Evolutionary conservation across 208 protist genomes (phyloP), one percentile per base, ranked within the genome.

Genomic region (Trypanosoma caninum): DNA sequence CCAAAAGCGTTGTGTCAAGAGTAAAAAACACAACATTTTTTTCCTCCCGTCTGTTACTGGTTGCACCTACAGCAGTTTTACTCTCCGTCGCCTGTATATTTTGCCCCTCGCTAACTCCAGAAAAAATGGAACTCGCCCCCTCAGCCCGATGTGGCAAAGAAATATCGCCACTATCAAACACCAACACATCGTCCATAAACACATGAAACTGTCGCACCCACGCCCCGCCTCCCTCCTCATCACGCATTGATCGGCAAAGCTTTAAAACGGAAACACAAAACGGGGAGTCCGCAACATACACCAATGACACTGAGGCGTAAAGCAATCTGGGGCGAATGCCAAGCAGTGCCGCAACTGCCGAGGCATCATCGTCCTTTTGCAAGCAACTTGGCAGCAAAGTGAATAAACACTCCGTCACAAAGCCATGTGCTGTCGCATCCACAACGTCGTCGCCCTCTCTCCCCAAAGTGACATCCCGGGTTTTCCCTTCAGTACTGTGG

Each of bases 271-370:
- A 80, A 9, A 89, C 35, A 57, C 82, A 82, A 53, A 82, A 85
- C 4, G 82, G 82, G 40, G 53, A 72, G 51, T 89, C 82, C 7
- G 78, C 72, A 9, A 89, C 82, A 57, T 86, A 89, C 11, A 85
- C 62, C 2, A 89, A 52, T 28, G 81, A 78, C 1, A 82, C 18
- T 18, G 55, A 27, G 2, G 80, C 76, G 34, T 84, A 72, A 34
- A 89, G 42, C 10, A 60, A 52, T 13, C 41, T 48, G 16, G 22
- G 10, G n/a, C 25, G 59, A 22, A 56, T 52, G 13, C 51, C 61
- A 8, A 37, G 30, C 10, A 40, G 23, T 14, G 61, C 48, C 10
- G 61, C 56, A 22, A 46, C 35, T 9, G 34, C 30, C 8, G 69
- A 51, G 3, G 35, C 27, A 23, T 52, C 56, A 0, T 18, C 53